These are phyloP conservation scores for Trichoderma atroviride DNA, from an alignment of 2,329 filamentous ascomycete genomes.

Conservation along the genomic window DNA sequence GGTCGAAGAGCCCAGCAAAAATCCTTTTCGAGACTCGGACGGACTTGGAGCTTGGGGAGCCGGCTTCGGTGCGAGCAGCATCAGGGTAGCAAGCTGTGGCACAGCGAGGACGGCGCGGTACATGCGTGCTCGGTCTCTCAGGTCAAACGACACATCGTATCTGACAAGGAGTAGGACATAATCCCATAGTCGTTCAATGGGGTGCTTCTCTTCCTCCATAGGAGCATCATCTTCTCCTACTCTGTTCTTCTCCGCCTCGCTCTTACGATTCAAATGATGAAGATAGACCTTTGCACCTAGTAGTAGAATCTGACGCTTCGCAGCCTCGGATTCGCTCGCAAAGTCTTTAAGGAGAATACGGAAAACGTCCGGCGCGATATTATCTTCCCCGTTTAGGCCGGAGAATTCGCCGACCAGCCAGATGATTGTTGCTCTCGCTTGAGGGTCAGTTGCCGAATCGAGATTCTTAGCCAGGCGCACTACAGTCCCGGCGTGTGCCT, in stretches of 20 bases:
- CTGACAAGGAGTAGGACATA: slow-evolving; percentile 83
- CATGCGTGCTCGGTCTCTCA: slow-evolving; percentile 86
- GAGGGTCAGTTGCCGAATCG: slow-evolving; percentile 82
- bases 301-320: slow-evolving; percentile 88
- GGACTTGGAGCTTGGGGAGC: slow-evolving; percentile 89
- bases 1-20: slow-evolving; percentile 81
- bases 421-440: slow-evolving; percentile 90
- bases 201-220: slow-evolving; percentile 53
- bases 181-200: slow-evolving; percentile 77
- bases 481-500: slow-evolving; percentile 80
- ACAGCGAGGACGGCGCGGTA: slow-evolving; percentile 82
- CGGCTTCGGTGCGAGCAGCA: slow-evolving; percentile 91
- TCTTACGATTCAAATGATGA: slow-evolving; percentile 74
- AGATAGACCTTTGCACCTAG: slow-evolving; percentile 96
- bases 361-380: slow-evolving; percentile 90
- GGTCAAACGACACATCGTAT: slow-evolving; percentile 93
- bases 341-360: slow-evolving; percentile 87
- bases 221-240: slow-evolving; percentile 39
- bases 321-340: slow-evolving; percentile 77
- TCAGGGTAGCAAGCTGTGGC: slow-evolving; percentile 84
- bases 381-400: slow-evolving; percentile 75
- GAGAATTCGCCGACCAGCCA: slow-evolving; percentile 97
- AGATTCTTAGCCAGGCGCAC: slow-evolving; percentile 88
- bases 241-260: slow-evolving; percentile 45
- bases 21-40: slow-evolving; percentile 77